Conservation (phyloP, 306 rosid species). For the Rosa multiflora region DNA sequence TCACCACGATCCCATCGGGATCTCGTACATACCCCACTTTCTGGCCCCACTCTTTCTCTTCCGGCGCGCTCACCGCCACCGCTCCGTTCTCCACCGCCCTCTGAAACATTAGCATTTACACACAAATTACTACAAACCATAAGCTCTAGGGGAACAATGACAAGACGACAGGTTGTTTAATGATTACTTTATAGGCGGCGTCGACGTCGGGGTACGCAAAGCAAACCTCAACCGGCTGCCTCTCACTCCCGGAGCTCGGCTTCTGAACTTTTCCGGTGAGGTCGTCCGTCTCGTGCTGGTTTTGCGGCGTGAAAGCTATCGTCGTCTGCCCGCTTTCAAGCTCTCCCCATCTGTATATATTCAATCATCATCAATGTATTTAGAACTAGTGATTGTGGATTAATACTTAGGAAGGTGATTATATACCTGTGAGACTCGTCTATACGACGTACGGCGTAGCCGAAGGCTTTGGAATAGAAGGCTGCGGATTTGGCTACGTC, state of each 20-base stretch:
- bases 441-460: conserved; percentile 65
- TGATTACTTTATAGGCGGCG: conserved; percentile 61
- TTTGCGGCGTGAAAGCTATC: conserved; percentile 75
- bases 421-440: conserved; percentile 63
- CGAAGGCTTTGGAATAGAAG: conserved; percentile 79
- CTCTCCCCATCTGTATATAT: conserved; percentile 77
- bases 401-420: not conserved
- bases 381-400: not conserved
- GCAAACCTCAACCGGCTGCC: conserved; percentile 70
- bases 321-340: conserved; percentile 77
- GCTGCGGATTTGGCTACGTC: conserved; percentile 64
- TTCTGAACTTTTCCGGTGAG: conserved; percentile 62
- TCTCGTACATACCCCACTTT: conserved; percentile 85
- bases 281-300: conserved; percentile 73
- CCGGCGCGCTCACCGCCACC: conserved; percentile 67
- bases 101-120: conserved; percentile 29
- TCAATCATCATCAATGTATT: not conserved
- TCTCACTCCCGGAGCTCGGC: conserved; percentile 32
- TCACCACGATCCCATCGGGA: conserved; percentile 67
- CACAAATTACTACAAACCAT: not conserved
- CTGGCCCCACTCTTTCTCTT: conserved; percentile 79
- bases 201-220: conserved; percentile 67
- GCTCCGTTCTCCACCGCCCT: conserved; percentile 87
- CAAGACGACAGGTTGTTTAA: no score
- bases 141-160: not conserved